phyloP scores from a whole-genome alignment of 2,329 filamentous ascomycete genomes.

The Scolecobasidium constrictum region DNA sequence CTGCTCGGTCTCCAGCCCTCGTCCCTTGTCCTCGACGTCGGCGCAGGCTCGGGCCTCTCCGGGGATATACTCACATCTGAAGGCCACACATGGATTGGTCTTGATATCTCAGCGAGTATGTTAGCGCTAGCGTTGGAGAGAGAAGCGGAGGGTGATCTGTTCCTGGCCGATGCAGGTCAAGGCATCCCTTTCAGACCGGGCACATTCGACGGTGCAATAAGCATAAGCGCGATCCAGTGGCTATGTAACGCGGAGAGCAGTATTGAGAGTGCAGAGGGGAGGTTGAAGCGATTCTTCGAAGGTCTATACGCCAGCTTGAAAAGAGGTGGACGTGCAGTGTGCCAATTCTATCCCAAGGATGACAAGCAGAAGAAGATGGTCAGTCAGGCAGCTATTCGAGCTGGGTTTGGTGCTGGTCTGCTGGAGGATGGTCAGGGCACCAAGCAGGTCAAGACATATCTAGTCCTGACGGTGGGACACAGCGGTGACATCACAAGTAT shows the following conservation, averaged over 20 bases:
- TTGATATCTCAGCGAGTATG: constrained; percentile 95
- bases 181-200: constrained; percentile 89
- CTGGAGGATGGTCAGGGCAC: constrained; percentile 93
- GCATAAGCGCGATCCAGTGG: constrained; percentile 96
- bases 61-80: constrained; percentile 89
- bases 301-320: constrained; percentile 76
- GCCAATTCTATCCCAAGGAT: constrained; percentile 98
- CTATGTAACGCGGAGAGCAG: constrained; percentile 89
- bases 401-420: constrained; percentile 89
- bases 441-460: constrained; percentile 93
- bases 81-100: constrained; percentile 91
- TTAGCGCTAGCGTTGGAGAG: constrained; percentile 86
- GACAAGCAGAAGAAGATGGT: constrained; percentile 88
- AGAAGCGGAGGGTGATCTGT: constrained; percentile 85
- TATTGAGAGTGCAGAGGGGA: constrained; percentile 68
- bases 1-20: constrained; percentile 72
- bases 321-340: constrained; percentile 80
- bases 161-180: constrained; percentile 90
- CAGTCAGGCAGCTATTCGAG: constrained; percentile 76
- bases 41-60: constrained; percentile 87
- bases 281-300: constrained; percentile 81
- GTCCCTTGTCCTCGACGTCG: constrained; percentile 89
- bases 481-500: constrained; percentile 75
- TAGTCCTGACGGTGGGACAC: constrained; percentile 78
- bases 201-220: constrained; percentile 88